Evolutionary conservation across 148 eudicot species (phyloP), one percentile per base, ranked within the genome.

Genomic region (Simmondsia chinensis): DNA sequence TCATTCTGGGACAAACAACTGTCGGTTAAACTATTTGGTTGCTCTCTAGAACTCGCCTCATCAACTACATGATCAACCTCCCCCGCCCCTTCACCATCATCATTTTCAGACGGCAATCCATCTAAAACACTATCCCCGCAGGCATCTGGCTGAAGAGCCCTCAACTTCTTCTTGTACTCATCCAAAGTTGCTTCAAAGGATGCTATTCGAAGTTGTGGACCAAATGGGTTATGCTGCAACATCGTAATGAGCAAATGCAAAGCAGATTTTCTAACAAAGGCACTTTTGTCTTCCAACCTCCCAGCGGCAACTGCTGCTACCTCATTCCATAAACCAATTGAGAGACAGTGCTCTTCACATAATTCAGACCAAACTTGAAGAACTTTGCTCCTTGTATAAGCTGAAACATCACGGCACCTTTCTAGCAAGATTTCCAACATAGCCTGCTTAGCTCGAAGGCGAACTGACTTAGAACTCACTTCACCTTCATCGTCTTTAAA

Each of bases 151-250:
- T 66, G 75, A 52, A 89, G 78, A 52, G 78, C 82, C 44, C 61
- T 72, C 55, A 89, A 68, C 68, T 81, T 89, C 62, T 71, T 84
- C 59, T 56, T 81, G 59, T 89, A 89, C 57, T 81, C 71, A 42
- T 84, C 84, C 38, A 89, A 41, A 16, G 97, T 85, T 57, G 88
- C 88, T 61, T 84, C 88, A 59, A 89, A 89, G 44, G 97, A 81
- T 31, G 83, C 59, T 46, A 67, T 57, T 30, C 83, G 82, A 51
- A 89, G 93, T 68, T 84, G 97, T 36, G 97, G 97, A 31, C 97
- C 97, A 54, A 89, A 89, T 21, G 97, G 97, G 41, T 89, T 89
- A 63, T 89, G 97, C 60, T 84, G 95, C 68, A 89, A 54, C 97
- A 89, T 89, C 65, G 75, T 67, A 34, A 89, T 89, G 14, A 89